A percentile compares a stretch with the other conserved stretches of the same genome.
phyloP scores from a whole-genome alignment of 345 rosid genomes.

The Brassica napus region Da-Ae NC_063446.1:19747001-19747500 shows the following conservation, averaged over 20 bases:
- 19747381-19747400: no score
- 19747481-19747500: no score
- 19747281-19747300: not conserved
- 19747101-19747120: constrained; percentile 84
- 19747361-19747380: no score
- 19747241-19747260: not conserved
- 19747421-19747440: no score
- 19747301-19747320: no score
- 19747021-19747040: constrained; percentile 69
- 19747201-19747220: not conserved
- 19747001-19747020: constrained; percentile 84
- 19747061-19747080: constrained; percentile 66
- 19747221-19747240: not conserved
- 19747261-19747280: not conserved
- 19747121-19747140: constrained; percentile 64
- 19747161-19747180: constrained; percentile 10
- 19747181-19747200: not conserved
- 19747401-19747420: no score
- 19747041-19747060: constrained; percentile 70
- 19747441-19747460: not conserved
- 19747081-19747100: constrained; percentile 89
- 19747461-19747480: no score
- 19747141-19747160: constrained; percentile 64
- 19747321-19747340: no score
- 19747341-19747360: no score